Base-by-base conservation (phyloP, 1,139 yeast genomes). In the Candida smagusa region DNA sequence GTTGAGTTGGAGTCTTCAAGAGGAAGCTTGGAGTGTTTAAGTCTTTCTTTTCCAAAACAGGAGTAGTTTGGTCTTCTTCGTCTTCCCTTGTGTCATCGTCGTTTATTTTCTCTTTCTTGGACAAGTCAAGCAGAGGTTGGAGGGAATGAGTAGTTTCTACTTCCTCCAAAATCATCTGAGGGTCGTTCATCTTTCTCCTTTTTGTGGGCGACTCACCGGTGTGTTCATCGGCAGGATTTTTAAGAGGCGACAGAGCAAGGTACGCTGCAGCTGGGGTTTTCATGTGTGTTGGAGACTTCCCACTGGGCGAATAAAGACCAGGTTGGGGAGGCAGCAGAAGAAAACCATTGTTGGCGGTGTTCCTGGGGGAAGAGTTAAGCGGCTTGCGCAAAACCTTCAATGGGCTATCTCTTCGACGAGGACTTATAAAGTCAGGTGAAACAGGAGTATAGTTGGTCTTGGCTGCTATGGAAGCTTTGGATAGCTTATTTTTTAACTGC, bases 401-500 rank as follows among this genome's bases (percentile, higher is more conserved):
- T n/a, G 43, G 43, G 25, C 41, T 38, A 8, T 38, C 30, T 9
- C 31, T 48, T 4, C 27, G 22, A n/a, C 21, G 16, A 12, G 31
- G 26, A n/a, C 34, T 35, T 11, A 12, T 27, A 8, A 32, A 27
- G 30, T 33, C 35, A n/a, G 35, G 16, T 6, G 34, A 30, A 9
- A 31, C 9, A 2, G 30, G 27, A n/a, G 29, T 27, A 27, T 26
- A 12, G 27, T 31, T 36, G 37, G 65, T 59, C 48, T 69, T 71
- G 22, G 77, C 77, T 16, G 77, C 60, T 30, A 70, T 64, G 19
- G 74, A 65, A 9, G 77, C 77, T 47, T 60, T 63, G 29, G 73
- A 64, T 25, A 71, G 57, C 47, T 68, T 69, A 39, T 61, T 64
- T 54, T 70, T 71, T 43, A 71, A 58, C 49, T 70, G 72, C 40